Evolutionary conservation across 345 rosid genomes (phyloP).

Genomic region (Eutrema heterophyllum): DNA sequence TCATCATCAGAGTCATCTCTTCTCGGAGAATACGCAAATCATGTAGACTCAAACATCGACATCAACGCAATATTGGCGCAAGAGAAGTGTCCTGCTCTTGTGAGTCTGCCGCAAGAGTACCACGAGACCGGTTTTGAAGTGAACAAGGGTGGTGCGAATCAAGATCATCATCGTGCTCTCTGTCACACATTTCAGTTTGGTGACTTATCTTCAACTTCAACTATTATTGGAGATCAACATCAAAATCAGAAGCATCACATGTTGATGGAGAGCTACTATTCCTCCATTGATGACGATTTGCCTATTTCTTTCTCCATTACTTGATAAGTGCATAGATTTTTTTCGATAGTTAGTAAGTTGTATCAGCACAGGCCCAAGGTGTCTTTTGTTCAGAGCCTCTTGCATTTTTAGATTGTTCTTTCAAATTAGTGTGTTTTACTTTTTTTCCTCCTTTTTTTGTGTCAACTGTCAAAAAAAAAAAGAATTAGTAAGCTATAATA

Average conservation of each 20-base stretch:
- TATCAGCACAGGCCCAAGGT: background rate
- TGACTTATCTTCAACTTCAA: background rate
- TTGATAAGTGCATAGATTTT: background rate
- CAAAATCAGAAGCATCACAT: conserved; percentile 1
- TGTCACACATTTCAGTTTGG: background rate
- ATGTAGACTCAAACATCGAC: background rate
- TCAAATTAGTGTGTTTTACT: background rate
- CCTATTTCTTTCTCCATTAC: background rate
- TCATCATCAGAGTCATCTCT: conserved; percentile 33
- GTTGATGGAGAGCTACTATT: background rate
- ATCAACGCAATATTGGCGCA: background rate
- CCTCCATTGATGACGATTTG: background rate
- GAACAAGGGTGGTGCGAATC: background rate
- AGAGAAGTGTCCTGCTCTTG: conserved; percentile 14
- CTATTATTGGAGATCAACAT: background rate
- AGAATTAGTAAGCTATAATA: background rate
- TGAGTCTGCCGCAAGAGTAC: conserved; percentile 5
- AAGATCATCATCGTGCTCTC: background rate
- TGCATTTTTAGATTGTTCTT: background rate
- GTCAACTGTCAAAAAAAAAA: background rate
- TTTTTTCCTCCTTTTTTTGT: background rate
- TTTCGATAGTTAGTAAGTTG: background rate
- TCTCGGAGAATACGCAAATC: conserved; percentile 26
- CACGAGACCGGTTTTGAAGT: background rate
- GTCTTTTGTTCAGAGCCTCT: background rate